Evolutionary conservation across 331 rosid genomes (phyloP), one percentile per base, ranked within the genome.

Genomic region (Spiraea crenata): DNA sequence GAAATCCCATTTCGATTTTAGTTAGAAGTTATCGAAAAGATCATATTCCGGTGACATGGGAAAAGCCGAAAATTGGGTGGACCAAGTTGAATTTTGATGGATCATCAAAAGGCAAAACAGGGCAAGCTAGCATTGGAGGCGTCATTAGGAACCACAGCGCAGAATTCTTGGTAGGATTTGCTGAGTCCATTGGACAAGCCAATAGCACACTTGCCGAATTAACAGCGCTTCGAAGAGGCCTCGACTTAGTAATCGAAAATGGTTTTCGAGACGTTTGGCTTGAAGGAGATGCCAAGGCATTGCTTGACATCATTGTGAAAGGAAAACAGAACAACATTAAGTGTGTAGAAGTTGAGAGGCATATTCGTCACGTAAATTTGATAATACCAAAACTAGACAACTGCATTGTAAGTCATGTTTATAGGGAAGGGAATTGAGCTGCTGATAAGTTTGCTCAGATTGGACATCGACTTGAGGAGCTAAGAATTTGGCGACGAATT

Each of bases 191-290:
- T 0, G 95, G 96, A 8, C 51, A 19, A 55, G 91, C 90, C 25
- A 79, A 79, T 56, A 87, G 96, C 85, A 76, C 84, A 4, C 47
- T 85, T 3, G 90, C 98, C 5, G 96, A 89, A 56, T 57, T 89
- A 0, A 45, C 40, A 0, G 96, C 93, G 3, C 88, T 92, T 0
- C 51, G 71, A 31, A 82, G 87, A 74, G 98, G 96, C 5, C 85
- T 88, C 1, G 96, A 90, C 51, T 62, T 90, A 25, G 93, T 82
- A 0, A 77, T 87, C 8, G 93, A 92, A 77, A 85, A 85, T 65
- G 97, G 88, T 13, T 90, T 93, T 96, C 79, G 80, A 12, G 77
- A 88, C 70, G 77, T 90, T 9, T 90, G 96, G 93, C 81, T 92
- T 0, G 93, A 90, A 87, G 98, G 96, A 12, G 93, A 93, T 70